Percentiles rank a stretch among this genome's conserved stretches.
These are phyloP conservation scores for Picochlorum sp. DNA, from an alignment of 139 green algal species.

Conservation along the genomic window DNA sequence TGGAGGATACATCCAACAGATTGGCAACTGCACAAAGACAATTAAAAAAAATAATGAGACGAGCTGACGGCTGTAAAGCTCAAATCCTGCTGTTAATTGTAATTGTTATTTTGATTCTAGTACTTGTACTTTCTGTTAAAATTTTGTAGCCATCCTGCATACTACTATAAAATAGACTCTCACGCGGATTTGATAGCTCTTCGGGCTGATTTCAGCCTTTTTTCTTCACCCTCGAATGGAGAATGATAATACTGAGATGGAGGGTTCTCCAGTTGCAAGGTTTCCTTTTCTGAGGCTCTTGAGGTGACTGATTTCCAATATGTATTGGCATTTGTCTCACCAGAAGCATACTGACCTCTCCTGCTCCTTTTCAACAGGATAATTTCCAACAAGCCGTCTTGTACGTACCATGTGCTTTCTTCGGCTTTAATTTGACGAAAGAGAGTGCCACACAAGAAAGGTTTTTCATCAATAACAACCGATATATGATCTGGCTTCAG, in stretches of 20 bases:
- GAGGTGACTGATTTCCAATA: slow-evolving; percentile 49
- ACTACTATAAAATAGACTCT: too few relatives aligned
- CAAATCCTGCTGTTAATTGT: slow-evolving; percentile 48
- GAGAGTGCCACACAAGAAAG: slow-evolving; percentile 43
- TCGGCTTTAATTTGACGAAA: slow-evolving; percentile 51
- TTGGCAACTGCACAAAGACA: slow-evolving; percentile 44
- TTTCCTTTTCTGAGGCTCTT: slow-evolving; percentile 4
- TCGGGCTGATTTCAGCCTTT: neutral
- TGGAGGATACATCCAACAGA: slow-evolving; percentile 56
- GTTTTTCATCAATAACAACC: slow-evolving; percentile 24
- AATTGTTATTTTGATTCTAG: slow-evolving; percentile 44
- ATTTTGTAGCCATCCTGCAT: too few relatives aligned
- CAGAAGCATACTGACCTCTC: slow-evolving; percentile 56
- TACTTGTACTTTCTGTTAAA: slow-evolving; percentile 32
- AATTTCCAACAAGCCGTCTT: slow-evolving; percentile 62
- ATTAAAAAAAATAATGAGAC: slow-evolving; percentile 37
- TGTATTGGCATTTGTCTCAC: slow-evolving; percentile 59
- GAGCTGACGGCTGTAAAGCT: slow-evolving; percentile 34
- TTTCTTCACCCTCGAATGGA: slow-evolving; percentile 6
- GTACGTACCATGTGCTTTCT: slow-evolving; percentile 63
- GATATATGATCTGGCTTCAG: slow-evolving; percentile 21
- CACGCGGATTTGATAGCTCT: too few relatives aligned
- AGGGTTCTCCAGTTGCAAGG: slow-evolving; percentile 16
- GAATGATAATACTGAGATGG: slow-evolving; percentile 17
- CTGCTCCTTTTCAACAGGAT: slow-evolving; percentile 67